Evolutionary conservation across 2,329 filamentous ascomycete species (phyloP).

Genomic region (Volutella citrinella): DNA sequence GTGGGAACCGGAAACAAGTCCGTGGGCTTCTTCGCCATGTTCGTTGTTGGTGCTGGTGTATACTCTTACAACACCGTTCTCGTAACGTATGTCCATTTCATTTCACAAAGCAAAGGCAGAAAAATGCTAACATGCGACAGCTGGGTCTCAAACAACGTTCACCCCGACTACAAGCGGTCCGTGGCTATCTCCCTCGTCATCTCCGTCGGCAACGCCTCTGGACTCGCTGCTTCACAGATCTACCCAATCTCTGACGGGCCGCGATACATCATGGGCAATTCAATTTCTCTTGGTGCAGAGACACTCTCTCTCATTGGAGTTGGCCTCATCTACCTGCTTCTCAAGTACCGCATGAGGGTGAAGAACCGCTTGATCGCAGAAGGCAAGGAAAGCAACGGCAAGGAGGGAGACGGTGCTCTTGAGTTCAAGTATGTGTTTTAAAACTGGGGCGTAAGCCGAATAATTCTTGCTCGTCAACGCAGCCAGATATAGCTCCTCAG

Average conservation of each 20-base stretch:
- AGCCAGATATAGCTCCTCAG: no score
- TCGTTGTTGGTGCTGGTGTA: conserved; percentile 15
- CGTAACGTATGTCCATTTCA: conserved; percentile 10
- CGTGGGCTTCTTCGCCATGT: conserved; percentile 22
- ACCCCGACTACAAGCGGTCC: conserved; percentile 46
- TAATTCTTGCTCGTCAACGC: no score
- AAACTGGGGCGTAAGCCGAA: no score
- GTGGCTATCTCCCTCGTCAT: conserved; percentile 44
- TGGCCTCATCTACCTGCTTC: conserved; percentile 22
- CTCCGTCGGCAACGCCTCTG: conserved; percentile 46
- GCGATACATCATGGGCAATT: conserved; percentile 28
- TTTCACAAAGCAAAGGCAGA: accelerated
- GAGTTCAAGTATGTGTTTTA: conserved; percentile 26
- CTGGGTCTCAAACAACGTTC: conserved; percentile 47
- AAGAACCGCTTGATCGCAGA: conserved; percentile 22
- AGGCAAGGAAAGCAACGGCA: conserved; percentile 18
- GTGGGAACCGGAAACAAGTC: conserved; percentile 24
- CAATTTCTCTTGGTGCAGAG: conserved; percentile 26
- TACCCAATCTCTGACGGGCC: conserved; percentile 27
- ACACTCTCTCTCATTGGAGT: conserved; percentile 23
- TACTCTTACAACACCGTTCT: conserved; percentile 11
- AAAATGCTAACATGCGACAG: conserved; percentile 34
- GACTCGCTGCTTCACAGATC: conserved; percentile 46
- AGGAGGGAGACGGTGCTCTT: conserved; percentile 12
- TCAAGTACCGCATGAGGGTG: conserved; percentile 25